Percentiles rank a stretch among this genome's conserved stretches.
Conservation (phyloP, 495 filamentous ascomycete genomes). For the Penicillium pancosmium region DNA sequence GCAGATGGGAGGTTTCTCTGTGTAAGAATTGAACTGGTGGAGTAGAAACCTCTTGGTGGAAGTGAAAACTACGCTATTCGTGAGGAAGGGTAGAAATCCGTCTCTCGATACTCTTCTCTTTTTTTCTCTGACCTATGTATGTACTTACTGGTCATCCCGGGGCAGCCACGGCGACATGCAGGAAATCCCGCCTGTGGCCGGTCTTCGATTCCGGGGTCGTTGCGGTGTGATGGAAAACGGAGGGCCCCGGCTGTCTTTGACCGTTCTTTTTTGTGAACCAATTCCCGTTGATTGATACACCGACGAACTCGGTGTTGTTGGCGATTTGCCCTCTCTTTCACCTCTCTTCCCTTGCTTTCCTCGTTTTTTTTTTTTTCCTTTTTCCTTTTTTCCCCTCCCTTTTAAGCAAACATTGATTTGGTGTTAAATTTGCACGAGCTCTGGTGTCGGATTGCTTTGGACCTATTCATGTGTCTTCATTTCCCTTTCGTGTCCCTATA, state of each 20-base stretch:
- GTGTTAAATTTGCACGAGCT: slow-evolving; percentile 37
- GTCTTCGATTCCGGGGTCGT: slow-evolving; percentile 16
- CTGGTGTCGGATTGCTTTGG: slow-evolving; percentile 33
- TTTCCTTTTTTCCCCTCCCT: slow-evolving; percentile 10
- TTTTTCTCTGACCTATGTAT: neutral
- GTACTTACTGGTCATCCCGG: neutral
- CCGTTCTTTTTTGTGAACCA: slow-evolving; percentile 17
- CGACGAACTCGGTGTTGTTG: slow-evolving; percentile 22
- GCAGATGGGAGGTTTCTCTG: neutral
- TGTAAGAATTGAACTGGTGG: neutral
- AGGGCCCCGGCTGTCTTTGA: slow-evolving; percentile 7
- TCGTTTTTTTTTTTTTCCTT: slow-evolving; percentile 9
- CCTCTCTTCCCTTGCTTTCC: slow-evolving; percentile 13
- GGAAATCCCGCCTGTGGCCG: slow-evolving; percentile 37
- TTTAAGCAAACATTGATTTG: slow-evolving; percentile 31
- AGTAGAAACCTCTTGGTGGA: neutral
- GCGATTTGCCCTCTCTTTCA: slow-evolving; percentile 11
- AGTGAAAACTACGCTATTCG: neutral
- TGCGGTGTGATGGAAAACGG: slow-evolving; percentile 15
- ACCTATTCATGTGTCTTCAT: slow-evolving; percentile 20
- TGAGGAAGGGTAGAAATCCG: neutral
- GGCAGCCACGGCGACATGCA: slow-evolving; percentile 39
- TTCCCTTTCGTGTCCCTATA: slow-evolving; percentile 31
- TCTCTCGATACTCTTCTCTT: slow-evolving; percentile 8
- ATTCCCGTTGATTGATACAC: slow-evolving; percentile 21